Conservation (phyloP, 768 basidiomycete species). For the Mycena amicta region DNA sequence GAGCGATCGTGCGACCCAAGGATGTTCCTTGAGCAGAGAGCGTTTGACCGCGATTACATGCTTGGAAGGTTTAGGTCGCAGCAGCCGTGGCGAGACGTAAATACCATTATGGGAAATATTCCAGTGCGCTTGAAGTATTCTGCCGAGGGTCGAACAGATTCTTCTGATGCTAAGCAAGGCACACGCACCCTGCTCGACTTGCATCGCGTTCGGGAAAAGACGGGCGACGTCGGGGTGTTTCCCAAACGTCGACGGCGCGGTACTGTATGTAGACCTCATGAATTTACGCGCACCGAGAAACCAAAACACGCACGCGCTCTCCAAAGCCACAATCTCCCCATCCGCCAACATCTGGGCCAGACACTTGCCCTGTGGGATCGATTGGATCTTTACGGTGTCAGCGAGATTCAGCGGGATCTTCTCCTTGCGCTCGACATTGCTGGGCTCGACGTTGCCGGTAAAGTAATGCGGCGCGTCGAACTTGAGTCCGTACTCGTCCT, state of each 20-base stretch:
- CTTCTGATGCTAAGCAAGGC: not conserved
- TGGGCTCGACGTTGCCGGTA: conserved; percentile 22
- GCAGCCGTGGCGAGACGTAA: not conserved
- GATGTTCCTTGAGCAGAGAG: conserved; percentile 15
- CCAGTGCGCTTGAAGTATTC: conserved; percentile 24
- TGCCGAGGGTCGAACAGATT: not conserved
- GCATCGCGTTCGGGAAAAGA: conserved; percentile 17
- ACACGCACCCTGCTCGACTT: conserved; percentile 14
- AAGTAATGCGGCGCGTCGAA: conserved; percentile 20
- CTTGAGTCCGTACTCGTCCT: conserved; percentile 19
- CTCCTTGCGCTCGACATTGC: conserved; percentile 18
- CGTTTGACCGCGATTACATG: conserved; percentile 21
- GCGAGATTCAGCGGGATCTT: conserved; percentile 22
- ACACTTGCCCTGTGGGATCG: conserved; percentile 22
- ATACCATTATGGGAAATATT: conserved; percentile 22
- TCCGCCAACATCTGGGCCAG: conserved; percentile 24
- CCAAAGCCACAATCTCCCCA: conserved; percentile 21
- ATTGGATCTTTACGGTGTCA: conserved; percentile 17
- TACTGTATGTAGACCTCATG: conserved; percentile 3
- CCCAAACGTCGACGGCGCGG: conserved; percentile 21
- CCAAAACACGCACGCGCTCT: conserved; percentile 18
- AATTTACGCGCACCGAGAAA: not conserved
- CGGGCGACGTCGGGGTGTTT: conserved; percentile 19
- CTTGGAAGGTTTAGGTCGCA: not conserved
- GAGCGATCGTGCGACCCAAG: conserved; percentile 20